Conservation (phyloP, 306 rosid species). For the Vicia villosa region DNA sequence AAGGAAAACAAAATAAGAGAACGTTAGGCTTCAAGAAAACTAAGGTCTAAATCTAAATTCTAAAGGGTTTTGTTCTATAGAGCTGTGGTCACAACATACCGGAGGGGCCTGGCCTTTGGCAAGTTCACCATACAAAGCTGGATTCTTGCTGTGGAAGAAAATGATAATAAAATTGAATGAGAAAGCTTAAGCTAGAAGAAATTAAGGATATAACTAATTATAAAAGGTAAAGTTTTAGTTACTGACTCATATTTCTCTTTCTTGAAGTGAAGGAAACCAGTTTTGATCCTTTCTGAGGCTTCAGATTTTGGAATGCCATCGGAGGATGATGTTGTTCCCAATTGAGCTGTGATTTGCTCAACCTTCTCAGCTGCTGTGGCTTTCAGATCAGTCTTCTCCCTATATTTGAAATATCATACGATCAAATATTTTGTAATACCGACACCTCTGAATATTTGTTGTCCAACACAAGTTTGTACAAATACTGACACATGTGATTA, state of each 20-base stretch:
- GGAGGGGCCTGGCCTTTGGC: conserved; percentile 93
- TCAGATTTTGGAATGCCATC: conserved; percentile 49
- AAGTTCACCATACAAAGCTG: conserved; percentile 82
- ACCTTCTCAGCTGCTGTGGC: conserved; percentile 74
- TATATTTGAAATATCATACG: conserved; percentile 20
- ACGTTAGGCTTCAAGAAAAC: conserved; percentile 3
- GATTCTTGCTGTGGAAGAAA: conserved; percentile 57
- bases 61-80: not conserved
- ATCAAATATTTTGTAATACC: not conserved
- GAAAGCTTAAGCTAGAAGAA: conserved; percentile 34
- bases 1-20: not conserved
- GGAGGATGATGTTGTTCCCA: conserved; percentile 41
- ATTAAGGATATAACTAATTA: not conserved
- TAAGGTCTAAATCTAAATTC: not conserved
- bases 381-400: conserved; percentile 72
- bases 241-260: conserved; percentile 93
- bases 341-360: conserved; percentile 73
- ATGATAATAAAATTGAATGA: not conserved
- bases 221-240: not conserved
- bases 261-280: conserved; percentile 83
- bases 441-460: too few species aligned
- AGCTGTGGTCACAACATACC: conserved; percentile 45
- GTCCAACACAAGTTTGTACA: too few species aligned
- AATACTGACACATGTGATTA: too few species aligned
- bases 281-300: conserved; percentile 79